Base-by-base conservation (phyloP, 331 rosid genomes). In the Cydonia oblonga region DNA sequence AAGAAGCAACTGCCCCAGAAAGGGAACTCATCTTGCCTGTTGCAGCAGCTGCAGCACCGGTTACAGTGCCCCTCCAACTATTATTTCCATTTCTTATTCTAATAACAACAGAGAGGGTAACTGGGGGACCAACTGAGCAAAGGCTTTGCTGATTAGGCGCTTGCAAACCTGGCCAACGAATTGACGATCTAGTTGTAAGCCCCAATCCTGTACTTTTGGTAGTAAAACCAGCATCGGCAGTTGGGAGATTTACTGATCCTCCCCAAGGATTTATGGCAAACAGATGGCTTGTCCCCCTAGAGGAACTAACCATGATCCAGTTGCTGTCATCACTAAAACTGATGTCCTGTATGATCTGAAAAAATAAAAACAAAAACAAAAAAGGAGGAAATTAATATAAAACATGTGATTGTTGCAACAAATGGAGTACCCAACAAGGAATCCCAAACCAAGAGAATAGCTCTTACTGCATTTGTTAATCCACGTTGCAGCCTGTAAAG, bases 241-340 rank as follows among this genome's bases (percentile, higher is more conserved):
- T 75, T 71, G 83, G 90, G 67, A 87, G 72, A 81, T 87, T 84
- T 56, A 82, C 86, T 16, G 85, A 67, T 80, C 96, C 99, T 66
- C 97, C 97, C 72, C 77, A 76, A 80, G 97, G 96, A 85, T 90
- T 95, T 80, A 95, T 87, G 26, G 97, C 88, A 86, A 91, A 95
- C 53, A 95, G 76, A 83, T 95, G 99, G 85, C 87, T 84, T 28
- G 99, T 95, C 61, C 99, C 97, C 84, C 97, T 86, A 52, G 96
- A 95, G 70, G 99, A 95, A 81, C 97, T 91, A 75, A 95, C 89
- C 96, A 95, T 86, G 80, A 95, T 90, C 99, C 99, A 95, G 85
- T 84, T 91, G 88, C 99, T 95, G 86, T 91, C 99, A 23, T 81
- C 78, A 70, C 99, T 91, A 76, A 95, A 95, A 85, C 96, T 95